A percentile compares a stretch with the other conserved stretches of the same genome.
phyloP scores from a whole-genome alignment of 805 yeast species.

The Metschnikowia kunwiensis region DNA sequence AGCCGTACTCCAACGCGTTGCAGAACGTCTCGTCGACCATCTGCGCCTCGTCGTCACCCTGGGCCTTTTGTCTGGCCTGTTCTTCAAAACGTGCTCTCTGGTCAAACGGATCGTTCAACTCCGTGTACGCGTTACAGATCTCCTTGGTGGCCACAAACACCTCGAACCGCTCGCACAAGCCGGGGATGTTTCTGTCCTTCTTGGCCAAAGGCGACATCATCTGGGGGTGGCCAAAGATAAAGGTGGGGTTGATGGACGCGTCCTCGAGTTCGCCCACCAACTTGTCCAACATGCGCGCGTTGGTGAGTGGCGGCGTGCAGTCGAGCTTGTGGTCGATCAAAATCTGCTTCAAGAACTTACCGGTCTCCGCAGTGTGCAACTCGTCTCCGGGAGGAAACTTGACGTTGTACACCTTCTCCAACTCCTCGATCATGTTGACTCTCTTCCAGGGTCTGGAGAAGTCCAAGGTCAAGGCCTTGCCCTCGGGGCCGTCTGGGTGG shows the following conservation, averaged over 20 bases:
- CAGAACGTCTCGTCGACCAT: slow-evolving; percentile 94
- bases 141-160: slow-evolving; percentile 98
- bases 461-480: slow-evolving; percentile 73
- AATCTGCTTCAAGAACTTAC: slow-evolving; percentile 78
- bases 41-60: slow-evolving; percentile 99
- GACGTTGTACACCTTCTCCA: slow-evolving; percentile 81
- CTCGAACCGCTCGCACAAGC: slow-evolving; percentile 97
- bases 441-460: slow-evolving; percentile 98
- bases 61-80: slow-evolving; percentile 97
- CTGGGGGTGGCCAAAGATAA: slow-evolving; percentile 98
- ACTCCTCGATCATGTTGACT: slow-evolving; percentile 93
- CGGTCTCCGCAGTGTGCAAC: slow-evolving; percentile 91
- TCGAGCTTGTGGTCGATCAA: slow-evolving; percentile 78
- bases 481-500: slow-evolving; percentile 94
- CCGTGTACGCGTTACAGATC: slow-evolving; percentile 97
- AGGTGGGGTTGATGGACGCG: slow-evolving; percentile 92
- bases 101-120: slow-evolving; percentile 97
- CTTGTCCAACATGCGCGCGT: slow-evolving; percentile 98
- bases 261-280: slow-evolving; percentile 97
- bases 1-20: slow-evolving; percentile 95
- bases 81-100: slow-evolving; percentile 97
- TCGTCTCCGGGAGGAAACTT: slow-evolving; percentile 95
- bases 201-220: slow-evolving; percentile 99
- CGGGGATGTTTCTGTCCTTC: slow-evolving; percentile 87
- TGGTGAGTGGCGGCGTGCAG: slow-evolving; percentile 90